Percentiles rank a stretch among this genome's conserved stretches.
Conservation (phyloP, 176 grass and related monocot genomes). For the Rhipidocladum racemiflorum region DNA sequence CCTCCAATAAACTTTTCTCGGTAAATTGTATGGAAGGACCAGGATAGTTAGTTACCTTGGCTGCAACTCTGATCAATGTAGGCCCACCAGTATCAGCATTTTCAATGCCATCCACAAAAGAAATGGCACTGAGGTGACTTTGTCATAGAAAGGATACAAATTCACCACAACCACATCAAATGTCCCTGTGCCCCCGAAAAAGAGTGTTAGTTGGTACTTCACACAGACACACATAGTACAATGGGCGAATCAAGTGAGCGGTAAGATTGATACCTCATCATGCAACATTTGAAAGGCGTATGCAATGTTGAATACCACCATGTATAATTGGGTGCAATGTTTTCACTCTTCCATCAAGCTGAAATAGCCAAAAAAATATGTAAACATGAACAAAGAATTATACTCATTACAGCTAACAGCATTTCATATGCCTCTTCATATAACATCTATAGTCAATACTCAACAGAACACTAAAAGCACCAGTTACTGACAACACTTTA, state of each 20-base stretch:
- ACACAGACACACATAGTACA: background rate
- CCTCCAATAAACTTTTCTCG: background rate
- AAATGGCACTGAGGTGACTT: slow-evolving; percentile 61
- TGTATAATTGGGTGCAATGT: too few species aligned
- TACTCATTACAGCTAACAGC: too few species aligned
- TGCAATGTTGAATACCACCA: background rate
- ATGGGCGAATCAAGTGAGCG: background rate
- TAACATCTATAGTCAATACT: background rate
- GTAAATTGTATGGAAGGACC: background rate
- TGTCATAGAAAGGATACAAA: slow-evolving; percentile 81
- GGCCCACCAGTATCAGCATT: slow-evolving; percentile 82
- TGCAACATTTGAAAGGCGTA: background rate
- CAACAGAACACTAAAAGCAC: background rate
- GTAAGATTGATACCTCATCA: background rate
- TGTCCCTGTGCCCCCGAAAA: slow-evolving; percentile 39
- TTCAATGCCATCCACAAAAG: slow-evolving; percentile 80
- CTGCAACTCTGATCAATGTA: slow-evolving; percentile 72
- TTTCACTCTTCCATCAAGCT: too few species aligned
- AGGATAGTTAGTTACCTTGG: slow-evolving; percentile 44
- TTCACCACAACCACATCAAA: slow-evolving; percentile 86
- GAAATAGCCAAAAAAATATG: too few species aligned
- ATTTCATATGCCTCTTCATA: background rate
- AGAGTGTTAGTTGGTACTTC: background rate
- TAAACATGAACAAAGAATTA: too few species aligned
- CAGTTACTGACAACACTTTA: background rate